Percentiles rank a stretch among this genome's conserved stretches.
phyloP scores from a whole-genome alignment of 768 basidiomycete genomes.

The Hypholoma sublateritium region DNA sequence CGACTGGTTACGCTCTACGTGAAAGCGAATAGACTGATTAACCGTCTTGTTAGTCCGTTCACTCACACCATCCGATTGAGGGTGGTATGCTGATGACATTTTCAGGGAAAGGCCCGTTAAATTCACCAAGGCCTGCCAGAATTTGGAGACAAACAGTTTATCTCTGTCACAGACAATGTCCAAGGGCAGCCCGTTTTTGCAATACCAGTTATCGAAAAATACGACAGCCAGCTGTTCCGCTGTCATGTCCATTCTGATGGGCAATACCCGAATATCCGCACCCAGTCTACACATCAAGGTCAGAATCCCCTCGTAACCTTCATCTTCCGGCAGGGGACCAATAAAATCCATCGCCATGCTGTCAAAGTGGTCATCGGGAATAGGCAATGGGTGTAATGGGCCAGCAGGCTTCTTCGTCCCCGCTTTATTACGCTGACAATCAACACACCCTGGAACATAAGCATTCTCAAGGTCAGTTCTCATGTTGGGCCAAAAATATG shows the following conservation, averaged over 20 bases:
- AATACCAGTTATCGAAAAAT: conserved; percentile 28
- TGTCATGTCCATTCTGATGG: conserved; percentile 11
- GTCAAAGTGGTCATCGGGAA: conserved; percentile 21
- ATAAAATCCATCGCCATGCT: conserved; percentile 35
- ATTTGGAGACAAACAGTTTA: conserved; percentile 27
- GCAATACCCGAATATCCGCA: conserved; percentile 2
- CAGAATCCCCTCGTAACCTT: conserved; percentile 24
- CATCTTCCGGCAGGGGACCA: conserved; percentile 31
- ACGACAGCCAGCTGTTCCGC: conserved; percentile 22
- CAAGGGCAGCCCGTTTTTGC: conserved; percentile 29
- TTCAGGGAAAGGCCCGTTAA: not conserved
- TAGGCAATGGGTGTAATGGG: conserved; percentile 24
- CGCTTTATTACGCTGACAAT: conserved; percentile 37
- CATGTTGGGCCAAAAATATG: conserved; percentile 37
- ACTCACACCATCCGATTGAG: conserved; percentile 34
- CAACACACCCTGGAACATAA: conserved; percentile 31
- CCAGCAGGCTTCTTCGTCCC: conserved; percentile 23
- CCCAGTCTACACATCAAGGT: conserved; percentile 18
- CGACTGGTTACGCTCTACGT: conserved; percentile 28
- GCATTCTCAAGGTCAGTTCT: conserved; percentile 22
- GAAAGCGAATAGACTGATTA: conserved; percentile 25
- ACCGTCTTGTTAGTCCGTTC: conserved; percentile 33
- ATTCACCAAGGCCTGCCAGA: conserved; percentile 19
- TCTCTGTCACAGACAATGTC: conserved; percentile 32
- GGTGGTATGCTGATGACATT: conserved; percentile 29